Conservation (phyloP, 345 rosid genomes). For the Cardamine resedifolia region DNA sequence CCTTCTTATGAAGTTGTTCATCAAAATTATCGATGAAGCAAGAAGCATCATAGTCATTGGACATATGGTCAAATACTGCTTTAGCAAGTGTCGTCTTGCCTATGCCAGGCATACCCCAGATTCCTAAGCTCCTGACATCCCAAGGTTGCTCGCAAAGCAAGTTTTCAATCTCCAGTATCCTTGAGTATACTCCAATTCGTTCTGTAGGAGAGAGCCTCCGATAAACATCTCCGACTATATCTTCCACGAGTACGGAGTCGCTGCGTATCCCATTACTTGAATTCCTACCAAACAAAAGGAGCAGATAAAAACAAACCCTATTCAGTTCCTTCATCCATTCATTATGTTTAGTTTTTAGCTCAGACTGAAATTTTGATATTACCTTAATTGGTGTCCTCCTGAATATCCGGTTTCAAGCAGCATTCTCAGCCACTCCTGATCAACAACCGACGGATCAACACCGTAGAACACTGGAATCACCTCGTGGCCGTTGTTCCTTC, state of each 20-base stretch:
- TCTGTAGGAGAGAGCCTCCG: not conserved
- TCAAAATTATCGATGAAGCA: not conserved
- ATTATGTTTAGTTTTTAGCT: no score
- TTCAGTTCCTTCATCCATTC: no score
- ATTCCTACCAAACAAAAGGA: no score
- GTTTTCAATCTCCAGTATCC: not conserved
- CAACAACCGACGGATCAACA: no score
- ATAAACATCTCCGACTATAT: not conserved
- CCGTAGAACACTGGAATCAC: no score
- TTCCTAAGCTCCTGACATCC: not conserved
- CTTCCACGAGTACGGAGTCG: not conserved
- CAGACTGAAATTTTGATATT: no score
- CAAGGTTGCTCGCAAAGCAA: not conserved
- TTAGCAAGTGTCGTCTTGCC: not conserved
- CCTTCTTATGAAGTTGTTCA: not conserved
- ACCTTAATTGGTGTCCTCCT: no score
- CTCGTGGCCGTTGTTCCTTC: no score
- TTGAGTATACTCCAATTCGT: not conserved
- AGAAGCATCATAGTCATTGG: not conserved
- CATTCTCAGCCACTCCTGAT: no score
- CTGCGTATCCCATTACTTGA: no score
- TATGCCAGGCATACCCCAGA: not conserved
- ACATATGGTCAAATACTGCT: not conserved
- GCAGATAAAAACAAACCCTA: no score
- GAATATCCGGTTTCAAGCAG: no score